A percentile compares a stretch with the other conserved stretches of the same genome.
Evolutionary conservation across 2,329 filamentous ascomycete genomes (phyloP).

Genomic region (Cercospora brassicicola): DNA sequence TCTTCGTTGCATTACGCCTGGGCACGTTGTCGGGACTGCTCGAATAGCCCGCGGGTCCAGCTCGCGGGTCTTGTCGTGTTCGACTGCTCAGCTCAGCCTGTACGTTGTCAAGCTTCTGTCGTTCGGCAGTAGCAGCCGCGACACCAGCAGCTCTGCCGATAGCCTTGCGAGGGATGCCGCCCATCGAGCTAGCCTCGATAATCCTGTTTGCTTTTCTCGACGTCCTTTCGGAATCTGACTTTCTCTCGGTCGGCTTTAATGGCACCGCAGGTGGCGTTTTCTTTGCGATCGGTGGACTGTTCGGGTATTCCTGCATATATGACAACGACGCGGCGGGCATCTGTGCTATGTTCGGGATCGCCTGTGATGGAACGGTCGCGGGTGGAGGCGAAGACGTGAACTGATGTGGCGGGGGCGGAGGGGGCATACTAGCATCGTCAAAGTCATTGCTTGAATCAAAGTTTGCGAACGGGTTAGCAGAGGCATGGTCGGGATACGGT

Average conservation of each 20-base stretch:
- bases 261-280: conserved; percentile 33
- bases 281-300: conserved; percentile 37
- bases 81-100: conserved; percentile 26
- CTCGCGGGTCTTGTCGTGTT: conserved; percentile 16
- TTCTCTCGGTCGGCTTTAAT: conserved; percentile 24
- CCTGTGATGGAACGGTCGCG: conserved; percentile 4
- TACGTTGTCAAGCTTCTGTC: conserved; percentile 37
- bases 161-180: conserved; percentile 39
- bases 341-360: conserved; percentile 12
- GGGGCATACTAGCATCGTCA: conserved; percentile 25
- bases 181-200: conserved; percentile 25
- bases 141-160: conserved; percentile 37
- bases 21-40: conserved; percentile 25
- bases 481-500: conserved; percentile 38
- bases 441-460: conserved; percentile 34
- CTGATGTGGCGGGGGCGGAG: conserved; percentile 31
- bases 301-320: conserved; percentile 55
- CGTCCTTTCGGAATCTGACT: conserved; percentile 28
- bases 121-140: conserved; percentile 36
- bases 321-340: conserved; percentile 31
- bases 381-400: conserved; percentile 17
- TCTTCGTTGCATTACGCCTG: conserved; percentile 26
- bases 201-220: conserved; percentile 28
- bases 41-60: conserved; percentile 15
- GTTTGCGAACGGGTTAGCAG: conserved; percentile 29